A percentile compares a stretch with the other conserved stretches of the same genome.
phyloP scores from a whole-genome alignment of 2,329 filamentous ascomycete species.

The Phaeophleospora eucalypticola region DNA sequence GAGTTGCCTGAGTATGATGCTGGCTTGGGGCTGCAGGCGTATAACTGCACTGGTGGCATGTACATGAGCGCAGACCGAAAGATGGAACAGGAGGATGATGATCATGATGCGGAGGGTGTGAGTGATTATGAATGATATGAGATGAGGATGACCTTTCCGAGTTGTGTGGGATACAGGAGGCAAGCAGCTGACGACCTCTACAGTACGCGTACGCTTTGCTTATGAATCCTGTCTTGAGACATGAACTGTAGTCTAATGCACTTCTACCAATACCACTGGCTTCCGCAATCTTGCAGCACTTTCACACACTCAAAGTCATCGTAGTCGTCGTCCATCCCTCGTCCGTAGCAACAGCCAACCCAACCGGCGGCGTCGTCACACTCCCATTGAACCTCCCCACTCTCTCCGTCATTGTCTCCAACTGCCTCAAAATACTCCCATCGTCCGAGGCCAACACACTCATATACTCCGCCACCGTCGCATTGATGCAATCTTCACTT shows the following conservation, averaged over 20 bases:
- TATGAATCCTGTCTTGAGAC: background rate
- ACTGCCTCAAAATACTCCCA: background rate
- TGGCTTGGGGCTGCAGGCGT: background rate
- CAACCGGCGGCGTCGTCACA: background rate
- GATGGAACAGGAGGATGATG: background rate
- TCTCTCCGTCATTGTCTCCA: background rate
- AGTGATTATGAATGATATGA: constrained; percentile 1
- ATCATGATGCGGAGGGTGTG: constrained; percentile 2
- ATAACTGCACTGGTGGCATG: background rate
- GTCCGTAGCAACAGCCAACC: background rate
- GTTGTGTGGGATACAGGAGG: background rate
- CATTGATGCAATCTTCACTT: background rate
- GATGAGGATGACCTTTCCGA: background rate
- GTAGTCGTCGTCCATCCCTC: background rate
- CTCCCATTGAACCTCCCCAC: background rate
- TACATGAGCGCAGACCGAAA: background rate
- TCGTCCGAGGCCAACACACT: background rate
- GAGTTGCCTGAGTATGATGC: constrained; percentile 1
- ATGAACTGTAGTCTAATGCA: too few relatives aligned
- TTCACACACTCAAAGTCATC: background rate
- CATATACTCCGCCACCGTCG: background rate
- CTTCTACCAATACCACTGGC: too few relatives aligned
- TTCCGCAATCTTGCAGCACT: too few relatives aligned
- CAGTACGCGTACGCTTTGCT: background rate
- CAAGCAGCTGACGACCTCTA: background rate